phyloP scores from a whole-genome alignment of 2,329 filamentous ascomycete genomes.

The Penicillium sp. region DNA sequence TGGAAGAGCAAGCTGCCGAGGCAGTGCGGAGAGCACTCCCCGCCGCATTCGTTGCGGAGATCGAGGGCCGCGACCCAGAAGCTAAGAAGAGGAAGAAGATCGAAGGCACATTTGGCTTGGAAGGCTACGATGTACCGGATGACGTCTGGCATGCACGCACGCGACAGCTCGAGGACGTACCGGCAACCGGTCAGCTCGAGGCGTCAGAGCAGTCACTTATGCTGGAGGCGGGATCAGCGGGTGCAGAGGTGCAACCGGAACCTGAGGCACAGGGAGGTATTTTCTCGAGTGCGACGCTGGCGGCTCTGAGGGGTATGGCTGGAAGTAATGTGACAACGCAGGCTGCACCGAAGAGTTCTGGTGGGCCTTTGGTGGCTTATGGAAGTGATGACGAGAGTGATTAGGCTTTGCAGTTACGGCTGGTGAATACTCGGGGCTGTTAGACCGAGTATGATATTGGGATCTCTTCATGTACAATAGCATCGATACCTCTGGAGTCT shows the following conservation, averaged over 20 bases:
- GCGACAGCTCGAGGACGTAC: conserved; percentile 69
- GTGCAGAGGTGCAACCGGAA: conserved; percentile 37
- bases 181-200: conserved; percentile 63
- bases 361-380: conserved; percentile 83
- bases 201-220: conserved; percentile 53
- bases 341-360: conserved; percentile 47
- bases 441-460: conserved; percentile 20
- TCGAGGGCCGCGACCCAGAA: conserved; percentile 88
- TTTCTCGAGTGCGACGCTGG: conserved; percentile 80
- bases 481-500: conserved; percentile 39
- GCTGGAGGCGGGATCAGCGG: conserved; percentile 53
- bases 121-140: conserved; percentile 93
- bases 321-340: conserved; percentile 53
- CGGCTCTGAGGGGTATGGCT: conserved; percentile 69
- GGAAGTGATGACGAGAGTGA: conserved; percentile 86
- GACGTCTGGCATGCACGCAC: conserved; percentile 90
- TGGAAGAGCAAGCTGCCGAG: conserved; percentile 96
- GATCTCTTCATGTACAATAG: conserved; percentile 40
- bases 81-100: conserved; percentile 87
- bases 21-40: conserved; percentile 87
- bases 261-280: conserved; percentile 63
- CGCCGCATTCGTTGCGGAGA: conserved; percentile 87
- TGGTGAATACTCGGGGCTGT: conserved; percentile 2
- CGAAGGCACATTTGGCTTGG: conserved; percentile 84
- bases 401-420: conserved; percentile 33